These are phyloP conservation scores for Thamnidium elegans DNA, from an alignment of 192 early-diverging fungal species.

Conservation along the genomic window DNA sequence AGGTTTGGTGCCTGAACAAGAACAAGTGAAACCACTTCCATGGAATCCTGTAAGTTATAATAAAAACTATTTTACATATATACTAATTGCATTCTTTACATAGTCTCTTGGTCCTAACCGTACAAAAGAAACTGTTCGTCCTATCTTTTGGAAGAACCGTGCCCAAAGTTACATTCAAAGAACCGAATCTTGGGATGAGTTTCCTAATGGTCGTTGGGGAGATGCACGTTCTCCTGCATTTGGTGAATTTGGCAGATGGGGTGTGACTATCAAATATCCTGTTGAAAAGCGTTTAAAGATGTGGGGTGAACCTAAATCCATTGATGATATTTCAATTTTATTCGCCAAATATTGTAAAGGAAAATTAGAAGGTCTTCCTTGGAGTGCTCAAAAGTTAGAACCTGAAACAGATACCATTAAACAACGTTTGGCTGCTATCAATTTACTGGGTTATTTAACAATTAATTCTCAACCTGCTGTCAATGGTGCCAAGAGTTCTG, in stretches of 20 bases:
- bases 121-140: conserved; percentile 92
- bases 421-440: conserved; percentile 64
- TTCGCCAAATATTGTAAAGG: conserved; percentile 87
- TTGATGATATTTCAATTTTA: conserved; percentile 66
- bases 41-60: conserved; percentile 36
- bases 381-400: conserved; percentile 79
- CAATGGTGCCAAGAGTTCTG: conserved; percentile 75
- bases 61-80: neutral
- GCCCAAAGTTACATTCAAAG: conserved; percentile 85
- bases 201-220: conserved; percentile 98
- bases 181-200: conserved; percentile 96
- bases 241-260: conserved; percentile 79
- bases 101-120: conserved; percentile 81
- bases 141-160: conserved; percentile 98
- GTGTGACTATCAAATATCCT: conserved; percentile 72
- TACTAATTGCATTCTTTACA: conserved; percentile 30
- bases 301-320: conserved; percentile 74
- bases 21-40: conserved; percentile 39
- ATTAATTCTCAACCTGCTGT: conserved; percentile 97
- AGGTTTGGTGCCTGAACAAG: conserved; percentile 69
- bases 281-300: conserved; percentile 60
- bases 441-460: conserved; percentile 80
- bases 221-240: conserved; percentile 91
- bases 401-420: conserved; percentile 72
- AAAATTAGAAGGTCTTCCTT: conserved; percentile 80